Evolutionary conservation across 2,329 filamentous ascomycete species (phyloP).

Genomic region (Colletotrichum filicis): DNA sequence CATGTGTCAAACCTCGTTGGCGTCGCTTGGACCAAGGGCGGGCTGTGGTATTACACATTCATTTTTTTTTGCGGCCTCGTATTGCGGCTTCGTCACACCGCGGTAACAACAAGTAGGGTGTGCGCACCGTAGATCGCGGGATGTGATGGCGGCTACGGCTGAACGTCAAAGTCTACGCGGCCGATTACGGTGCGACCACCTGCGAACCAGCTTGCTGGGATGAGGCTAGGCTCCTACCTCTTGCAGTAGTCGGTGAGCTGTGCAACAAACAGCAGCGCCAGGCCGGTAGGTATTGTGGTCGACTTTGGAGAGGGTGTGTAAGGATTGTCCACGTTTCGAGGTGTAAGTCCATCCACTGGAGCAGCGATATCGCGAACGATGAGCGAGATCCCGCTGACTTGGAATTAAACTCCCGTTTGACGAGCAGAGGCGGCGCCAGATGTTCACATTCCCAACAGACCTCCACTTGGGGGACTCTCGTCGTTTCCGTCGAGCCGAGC

Average conservation of each 20-base stretch:
- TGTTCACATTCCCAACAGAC: neutral
- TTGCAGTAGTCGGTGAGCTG: conserved; percentile 6
- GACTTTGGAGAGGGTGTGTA: neutral
- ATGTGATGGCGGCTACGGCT: conserved; percentile 16
- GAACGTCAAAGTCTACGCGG: conserved; percentile 13
- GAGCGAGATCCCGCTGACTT: neutral
- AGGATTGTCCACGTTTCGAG: conserved; percentile 10
- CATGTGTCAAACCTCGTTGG: conserved; percentile 14
- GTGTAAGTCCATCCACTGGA: neutral
- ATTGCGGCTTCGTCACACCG: neutral
- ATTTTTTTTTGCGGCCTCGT: neutral
- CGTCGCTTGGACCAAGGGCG: neutral
- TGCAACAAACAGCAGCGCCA: neutral
- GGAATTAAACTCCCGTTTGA: neutral
- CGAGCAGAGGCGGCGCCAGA: neutral
- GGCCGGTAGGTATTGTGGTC: neutral
- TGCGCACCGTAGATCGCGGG: conserved; percentile 19
- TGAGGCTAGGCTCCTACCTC: conserved; percentile 1
- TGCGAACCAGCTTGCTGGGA: conserved; percentile 22
- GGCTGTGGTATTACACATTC: neutral
- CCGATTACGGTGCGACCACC: conserved; percentile 19
- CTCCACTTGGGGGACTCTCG: neutral
- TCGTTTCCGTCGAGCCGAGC: neutral
- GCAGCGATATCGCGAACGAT: neutral
- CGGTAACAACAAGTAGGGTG: conserved; percentile 8